Evolutionary conservation across 345 rosid genomes (phyloP).

Genomic region (Corymbia maculata): DNA sequence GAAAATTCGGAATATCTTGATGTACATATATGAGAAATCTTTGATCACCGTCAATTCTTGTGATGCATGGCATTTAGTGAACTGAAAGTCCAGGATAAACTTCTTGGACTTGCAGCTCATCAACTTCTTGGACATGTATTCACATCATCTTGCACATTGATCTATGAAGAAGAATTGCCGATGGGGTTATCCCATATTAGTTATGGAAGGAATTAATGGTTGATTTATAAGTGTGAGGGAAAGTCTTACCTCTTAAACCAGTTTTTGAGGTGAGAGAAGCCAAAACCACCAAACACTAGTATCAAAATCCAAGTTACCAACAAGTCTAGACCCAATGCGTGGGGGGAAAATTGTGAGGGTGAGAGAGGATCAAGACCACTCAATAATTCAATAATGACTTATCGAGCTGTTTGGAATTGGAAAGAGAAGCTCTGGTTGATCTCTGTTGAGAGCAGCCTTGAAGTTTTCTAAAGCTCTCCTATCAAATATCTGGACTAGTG

Average conservation of each 20-base stretch:
- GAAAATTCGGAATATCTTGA: background rate
- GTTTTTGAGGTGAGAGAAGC: too few relatives aligned
- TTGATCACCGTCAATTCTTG: background rate
- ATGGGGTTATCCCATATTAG: too few relatives aligned
- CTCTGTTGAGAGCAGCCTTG: background rate
- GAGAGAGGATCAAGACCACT: too few relatives aligned
- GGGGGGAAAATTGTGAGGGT: too few relatives aligned
- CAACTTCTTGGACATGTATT: background rate
- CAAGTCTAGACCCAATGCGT: too few relatives aligned
- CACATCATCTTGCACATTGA: background rate
- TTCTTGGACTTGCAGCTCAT: background rate
- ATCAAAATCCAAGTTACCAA: too few relatives aligned
- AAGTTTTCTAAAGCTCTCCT: too few relatives aligned
- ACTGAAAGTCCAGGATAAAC: background rate
- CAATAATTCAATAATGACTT: background rate
- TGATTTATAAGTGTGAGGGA: too few relatives aligned
- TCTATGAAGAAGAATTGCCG: background rate
- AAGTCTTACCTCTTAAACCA: too few relatives aligned
- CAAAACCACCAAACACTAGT: too few relatives aligned
- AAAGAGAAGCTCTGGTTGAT: background rate
- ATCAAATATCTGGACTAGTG: too few relatives aligned
- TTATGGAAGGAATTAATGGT: too few relatives aligned
- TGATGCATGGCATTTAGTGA: background rate
- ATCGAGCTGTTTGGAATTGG: background rate
- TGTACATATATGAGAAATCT: background rate